Base-by-base conservation (phyloP, 2,329 filamentous ascomycete genomes). In the Trichoderma pleuroti region DNA sequence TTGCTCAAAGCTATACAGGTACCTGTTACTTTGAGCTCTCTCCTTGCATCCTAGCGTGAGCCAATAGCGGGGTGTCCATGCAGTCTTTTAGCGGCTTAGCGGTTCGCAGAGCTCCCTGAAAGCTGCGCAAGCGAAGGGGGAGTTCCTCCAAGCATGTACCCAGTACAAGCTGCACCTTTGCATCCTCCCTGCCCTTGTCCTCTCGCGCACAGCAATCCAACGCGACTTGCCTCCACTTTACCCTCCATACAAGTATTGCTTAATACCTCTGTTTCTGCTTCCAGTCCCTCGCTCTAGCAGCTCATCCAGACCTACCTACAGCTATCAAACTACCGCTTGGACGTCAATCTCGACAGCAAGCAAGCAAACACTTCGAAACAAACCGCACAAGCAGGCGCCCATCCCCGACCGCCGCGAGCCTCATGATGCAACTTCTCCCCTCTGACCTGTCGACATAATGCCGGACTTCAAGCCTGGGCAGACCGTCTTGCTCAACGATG, bases 401-500 rank as follows among this genome's bases (percentile, higher is more conserved):
- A n/a, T 7, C 28, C 34, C 65, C n/a, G 39, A 60, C 36, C 54
- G n/a, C 60, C 49, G 61, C 68, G 39, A 52, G 71, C 72, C 72
- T 70, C 78, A 80, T 77, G 73, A 82, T 82, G 80, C 78, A 71
- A 74, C 72, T 74, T 72, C 71, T 72, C 68, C 75, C 73, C 66
- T 67, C 74, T 60, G 67, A 73, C 73, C 68, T 65, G 74, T 70
- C 67, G 74, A 74, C 80, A 84, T 77, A 75, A 87, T 89, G 86
- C 83, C 86, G 77, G 87, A 89, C 73, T 83, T 88, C 76, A 84
- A 83, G 77, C 80, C 85, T 72, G 94, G 93, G 76, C 92, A 96
- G 83, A 88, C 87, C 73, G 88, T 98, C 81, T 89, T 91, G 81
- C 90, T 97, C 75, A 88, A 86, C 76, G 92, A 97, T 81, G 92